Base-by-base conservation (phyloP, 1,139 yeast species). In the Debaryomyces robertsiae region DNA sequence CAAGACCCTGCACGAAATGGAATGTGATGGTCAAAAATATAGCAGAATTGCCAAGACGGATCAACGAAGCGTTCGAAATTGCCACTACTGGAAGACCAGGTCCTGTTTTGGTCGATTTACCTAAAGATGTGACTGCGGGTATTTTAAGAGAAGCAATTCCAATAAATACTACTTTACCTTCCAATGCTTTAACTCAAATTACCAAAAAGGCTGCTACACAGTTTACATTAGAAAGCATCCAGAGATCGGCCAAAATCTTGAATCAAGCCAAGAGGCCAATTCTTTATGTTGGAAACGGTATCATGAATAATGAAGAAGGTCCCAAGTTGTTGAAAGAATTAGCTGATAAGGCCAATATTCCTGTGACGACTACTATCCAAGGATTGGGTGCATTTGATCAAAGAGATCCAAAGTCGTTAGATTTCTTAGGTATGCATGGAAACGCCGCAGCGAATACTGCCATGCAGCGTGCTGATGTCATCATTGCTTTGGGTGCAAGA, bases 391-490 rank as follows among this genome's bases (percentile, higher is more conserved):
- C 95, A 6, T 93, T 84, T 58, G 96, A 93, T 66, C 98, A 93
- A 71, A 80, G 78, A 48, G 96, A 91, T 67, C 82, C 84, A 50
- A 90, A 90, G 67, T 83, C 97, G 23, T 71, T 93, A 51, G 96
- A 91, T 65, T 88, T 93, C 94, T 78, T 93, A 53, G 98, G 98
- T 57, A 93, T 93, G 98, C 98, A 93, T 67, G 98, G 98, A 50
- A 78, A 83, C 47, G 97, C 93, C 36, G 91, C 91, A 55, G 98
- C 98, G 53, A 93, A 93, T 73, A 65, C 87, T 55, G 95, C 98
- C 35, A 84, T 93, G 55, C 98, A 93, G 71, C 76, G 80, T 45
- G 96, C 98, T 31, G 98, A 93, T 67, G 73, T 93, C 57, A 88
- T 93, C 59, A 72, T 93, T 53, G 98, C 98, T 16, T 76, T 93